Evolutionary conservation across 2,329 filamentous ascomycete species (phyloP).

Genomic region (Escovopsis sp.): DNA sequence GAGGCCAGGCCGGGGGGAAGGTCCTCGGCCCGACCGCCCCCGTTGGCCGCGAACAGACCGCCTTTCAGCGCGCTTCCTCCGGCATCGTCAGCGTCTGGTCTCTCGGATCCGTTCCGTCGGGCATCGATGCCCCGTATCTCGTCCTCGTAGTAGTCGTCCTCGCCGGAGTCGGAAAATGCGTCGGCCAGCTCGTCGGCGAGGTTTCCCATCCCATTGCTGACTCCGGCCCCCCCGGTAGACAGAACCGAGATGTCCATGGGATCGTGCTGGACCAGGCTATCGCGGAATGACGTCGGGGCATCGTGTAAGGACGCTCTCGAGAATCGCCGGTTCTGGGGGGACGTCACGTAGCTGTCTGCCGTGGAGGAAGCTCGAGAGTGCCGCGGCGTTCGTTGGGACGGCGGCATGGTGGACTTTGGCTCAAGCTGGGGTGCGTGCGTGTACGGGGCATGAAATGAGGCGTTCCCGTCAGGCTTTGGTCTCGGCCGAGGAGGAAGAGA

Average conservation of each 20-base stretch:
- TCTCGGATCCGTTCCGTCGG: not conserved
- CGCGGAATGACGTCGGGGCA: conserved; percentile 31
- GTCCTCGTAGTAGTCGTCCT: conserved; percentile 34
- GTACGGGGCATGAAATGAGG: too few relatives aligned
- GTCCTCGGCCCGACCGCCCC: conserved; percentile 17
- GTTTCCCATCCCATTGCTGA: conserved; percentile 52
- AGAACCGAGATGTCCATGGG: conserved; percentile 32
- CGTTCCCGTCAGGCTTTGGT: too few relatives aligned
- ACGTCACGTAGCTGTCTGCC: conserved; percentile 33
- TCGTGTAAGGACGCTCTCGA: conserved; percentile 39
- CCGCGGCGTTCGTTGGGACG: conserved; percentile 39
- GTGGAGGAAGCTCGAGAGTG: conserved; percentile 45
- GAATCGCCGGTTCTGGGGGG: conserved; percentile 31
- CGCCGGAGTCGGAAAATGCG: conserved; percentile 51
- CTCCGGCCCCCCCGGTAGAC: conserved; percentile 24
- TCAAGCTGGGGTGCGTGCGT: too few relatives aligned
- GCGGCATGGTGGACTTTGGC: conserved; percentile 14
- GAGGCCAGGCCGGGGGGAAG: conserved; percentile 27
- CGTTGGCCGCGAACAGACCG: conserved; percentile 12
- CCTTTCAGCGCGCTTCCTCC: conserved; percentile 3
- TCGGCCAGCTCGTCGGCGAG: conserved; percentile 70
- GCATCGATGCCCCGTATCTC: conserved; percentile 12
- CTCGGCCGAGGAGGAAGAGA: too few relatives aligned
- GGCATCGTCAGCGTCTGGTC: not conserved
- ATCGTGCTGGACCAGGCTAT: conserved; percentile 35